Evolutionary conservation across 2,329 filamentous ascomycete species (phyloP).

Genomic region (Trichoderma guizhouense): DNA sequence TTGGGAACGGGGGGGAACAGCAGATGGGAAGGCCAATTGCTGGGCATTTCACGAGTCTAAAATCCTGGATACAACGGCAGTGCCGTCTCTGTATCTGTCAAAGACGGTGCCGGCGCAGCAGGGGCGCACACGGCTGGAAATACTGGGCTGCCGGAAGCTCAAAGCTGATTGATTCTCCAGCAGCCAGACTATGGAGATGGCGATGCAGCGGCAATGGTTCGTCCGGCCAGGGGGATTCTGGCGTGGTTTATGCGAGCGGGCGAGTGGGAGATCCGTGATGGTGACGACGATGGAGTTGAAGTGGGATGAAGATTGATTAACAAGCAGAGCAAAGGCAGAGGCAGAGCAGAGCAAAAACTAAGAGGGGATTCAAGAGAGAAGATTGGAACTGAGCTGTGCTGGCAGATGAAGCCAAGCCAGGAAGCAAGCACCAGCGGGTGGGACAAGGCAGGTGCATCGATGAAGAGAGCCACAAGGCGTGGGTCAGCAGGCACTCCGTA

Average conservation of each 20-base stretch:
- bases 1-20: not conserved
- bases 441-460: conserved; percentile 12
- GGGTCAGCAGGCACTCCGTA: conserved; percentile 15
- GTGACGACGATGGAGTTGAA: not conserved
- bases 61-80: not conserved
- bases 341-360: not conserved
- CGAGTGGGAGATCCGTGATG: not conserved
- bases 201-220: not conserved
- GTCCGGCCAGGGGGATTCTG: not conserved
- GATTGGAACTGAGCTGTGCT: not conserved
- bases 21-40: not conserved
- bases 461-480: not conserved
- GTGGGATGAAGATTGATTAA: not conserved
- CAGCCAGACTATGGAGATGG: not conserved
- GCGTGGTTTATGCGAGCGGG: not conserved
- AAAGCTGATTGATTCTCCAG: conserved; percentile 15
- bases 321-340: not conserved
- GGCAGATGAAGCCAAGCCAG: not conserved
- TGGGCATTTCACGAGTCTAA: conserved; percentile 10
- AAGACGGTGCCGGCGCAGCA: not conserved
- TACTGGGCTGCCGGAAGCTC: conserved; percentile 10
- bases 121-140: not conserved
- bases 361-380: not conserved
- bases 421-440: not conserved
- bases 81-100: not conserved